Evolutionary conservation across 2,329 filamentous ascomycete genomes (phyloP).

Genomic region (Aspergillus unguis): DNA sequence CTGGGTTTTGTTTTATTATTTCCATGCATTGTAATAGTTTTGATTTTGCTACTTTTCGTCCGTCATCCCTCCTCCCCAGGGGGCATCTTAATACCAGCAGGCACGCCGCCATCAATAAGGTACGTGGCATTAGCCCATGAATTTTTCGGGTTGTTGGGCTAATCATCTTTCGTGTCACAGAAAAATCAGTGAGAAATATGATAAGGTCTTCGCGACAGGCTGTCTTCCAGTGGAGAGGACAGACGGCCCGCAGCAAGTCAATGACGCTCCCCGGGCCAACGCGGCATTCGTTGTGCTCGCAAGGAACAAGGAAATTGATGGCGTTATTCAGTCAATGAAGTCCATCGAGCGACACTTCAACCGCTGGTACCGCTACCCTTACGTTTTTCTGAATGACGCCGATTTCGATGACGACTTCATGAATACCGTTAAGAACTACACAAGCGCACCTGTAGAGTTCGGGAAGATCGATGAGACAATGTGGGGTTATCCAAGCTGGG

Average conservation of each 20-base stretch:
- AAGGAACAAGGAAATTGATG: conserved; percentile 92
- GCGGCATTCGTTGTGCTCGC: conserved; percentile 94
- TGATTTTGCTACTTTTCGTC: conserved; percentile 86
- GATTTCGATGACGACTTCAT: conserved; percentile 96
- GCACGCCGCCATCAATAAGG: conserved; percentile 85
- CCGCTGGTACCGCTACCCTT: conserved; percentile 97
- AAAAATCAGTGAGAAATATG: conserved; percentile 94
- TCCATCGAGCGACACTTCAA: conserved; percentile 99
- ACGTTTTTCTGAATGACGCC: conserved; percentile 96
- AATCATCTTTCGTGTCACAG: conserved; percentile 45
- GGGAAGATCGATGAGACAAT: conserved; percentile 85
- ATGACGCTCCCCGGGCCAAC: conserved; percentile 69
- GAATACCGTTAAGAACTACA: conserved; percentile 82
- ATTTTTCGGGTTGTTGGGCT: no score
- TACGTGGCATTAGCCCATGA: conserved; percentile 45
- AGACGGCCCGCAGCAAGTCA: conserved; percentile 43
- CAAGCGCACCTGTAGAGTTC: conserved; percentile 83
- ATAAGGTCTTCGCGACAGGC: conserved; percentile 92
- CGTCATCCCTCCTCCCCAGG: conserved; percentile 80
- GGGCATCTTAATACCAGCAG: conserved; percentile 80
- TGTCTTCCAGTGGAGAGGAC: conserved; percentile 72
- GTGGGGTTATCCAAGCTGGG: conserved; percentile 98
- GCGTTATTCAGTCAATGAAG: conserved; percentile 94
- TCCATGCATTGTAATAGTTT: conserved; percentile 82
- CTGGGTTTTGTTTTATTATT: conserved; percentile 90